Evolutionary conservation across 345 rosid species (phyloP).

Genomic region (Populus simonii): DNA sequence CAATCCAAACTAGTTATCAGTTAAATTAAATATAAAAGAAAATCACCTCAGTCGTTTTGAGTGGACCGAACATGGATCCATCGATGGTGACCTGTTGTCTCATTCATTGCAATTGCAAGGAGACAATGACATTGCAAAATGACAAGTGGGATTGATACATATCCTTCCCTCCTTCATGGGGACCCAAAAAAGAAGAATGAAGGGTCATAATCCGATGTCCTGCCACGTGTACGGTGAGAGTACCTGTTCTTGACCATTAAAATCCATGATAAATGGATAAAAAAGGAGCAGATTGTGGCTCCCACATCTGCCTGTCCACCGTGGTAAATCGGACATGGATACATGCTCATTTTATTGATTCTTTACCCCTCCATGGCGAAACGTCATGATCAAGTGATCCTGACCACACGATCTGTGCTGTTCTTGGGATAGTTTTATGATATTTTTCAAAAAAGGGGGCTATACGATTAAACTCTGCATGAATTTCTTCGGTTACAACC

Average conservation of each 20-base stretch:
- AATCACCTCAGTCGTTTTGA: too few relatives aligned
- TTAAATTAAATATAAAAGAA: too few relatives aligned
- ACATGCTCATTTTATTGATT: neutral
- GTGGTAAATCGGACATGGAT: neutral
- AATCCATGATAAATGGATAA: conserved; percentile 23
- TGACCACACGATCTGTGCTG: conserved; percentile 10
- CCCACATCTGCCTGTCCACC: neutral
- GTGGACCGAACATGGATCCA: conserved; percentile 9
- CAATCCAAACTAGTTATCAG: too few relatives aligned
- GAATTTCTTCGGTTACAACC: neutral
- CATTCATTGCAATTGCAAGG: conserved; percentile 19
- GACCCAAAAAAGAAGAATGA: conserved; percentile 6
- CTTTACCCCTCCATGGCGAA: conserved; percentile 6
- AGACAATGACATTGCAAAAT: conserved; percentile 24
- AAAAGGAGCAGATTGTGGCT: neutral
- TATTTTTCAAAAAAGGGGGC: neutral
- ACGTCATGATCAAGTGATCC: conserved; percentile 20
- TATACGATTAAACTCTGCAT: neutral
- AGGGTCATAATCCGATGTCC: conserved; percentile 11
- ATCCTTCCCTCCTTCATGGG: conserved; percentile 11
- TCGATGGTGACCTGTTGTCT: conserved; percentile 37
- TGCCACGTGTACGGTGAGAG: conserved; percentile 34
- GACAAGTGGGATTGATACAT: conserved; percentile 12
- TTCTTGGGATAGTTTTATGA: neutral
- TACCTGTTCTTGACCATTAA: neutral